Conservation (phyloP, 495 filamentous ascomycete genomes). For the Elaphomyces granulatus region DNA sequence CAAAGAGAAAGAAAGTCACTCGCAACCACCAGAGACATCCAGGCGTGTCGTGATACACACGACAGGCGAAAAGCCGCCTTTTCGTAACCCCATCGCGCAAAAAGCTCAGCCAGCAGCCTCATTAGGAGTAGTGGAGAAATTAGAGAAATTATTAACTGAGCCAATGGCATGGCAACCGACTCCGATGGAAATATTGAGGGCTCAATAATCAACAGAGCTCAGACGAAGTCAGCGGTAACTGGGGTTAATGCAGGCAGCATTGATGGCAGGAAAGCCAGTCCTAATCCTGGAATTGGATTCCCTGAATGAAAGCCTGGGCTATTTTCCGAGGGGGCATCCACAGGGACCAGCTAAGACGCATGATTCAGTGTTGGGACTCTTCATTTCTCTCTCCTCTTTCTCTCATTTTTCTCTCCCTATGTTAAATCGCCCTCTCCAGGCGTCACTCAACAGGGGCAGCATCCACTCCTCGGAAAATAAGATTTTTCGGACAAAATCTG, state of each 20-base stretch:
- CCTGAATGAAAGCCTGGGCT: too few relatives aligned
- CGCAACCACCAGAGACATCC: neutral
- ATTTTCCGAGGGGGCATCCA: too few relatives aligned
- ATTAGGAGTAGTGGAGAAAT: constrained; percentile 1
- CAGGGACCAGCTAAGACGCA: too few relatives aligned
- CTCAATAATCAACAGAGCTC: neutral
- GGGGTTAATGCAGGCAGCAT: too few relatives aligned
- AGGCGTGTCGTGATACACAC: neutral
- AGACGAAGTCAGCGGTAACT: neutral
- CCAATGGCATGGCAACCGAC: neutral
- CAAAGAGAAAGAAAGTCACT: neutral
- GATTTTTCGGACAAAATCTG: neutral
- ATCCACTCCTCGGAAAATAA: neutral
- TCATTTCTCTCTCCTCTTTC: too few relatives aligned
- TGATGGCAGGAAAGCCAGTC: too few relatives aligned
- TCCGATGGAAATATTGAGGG: neutral
- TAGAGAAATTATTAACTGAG: neutral
- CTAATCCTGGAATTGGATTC: too few relatives aligned
- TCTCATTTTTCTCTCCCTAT: too few relatives aligned
- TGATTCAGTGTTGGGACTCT: too few relatives aligned
- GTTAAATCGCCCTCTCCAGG: too few relatives aligned
- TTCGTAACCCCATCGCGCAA: constrained; percentile 2
- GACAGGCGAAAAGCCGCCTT: constrained; percentile 1
- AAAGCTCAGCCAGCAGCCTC: constrained; percentile 1
- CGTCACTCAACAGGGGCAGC: neutral